Base-by-base conservation (phyloP, 1,284 basidiomycete genomes). In the Ustilago bromivora region DNA sequence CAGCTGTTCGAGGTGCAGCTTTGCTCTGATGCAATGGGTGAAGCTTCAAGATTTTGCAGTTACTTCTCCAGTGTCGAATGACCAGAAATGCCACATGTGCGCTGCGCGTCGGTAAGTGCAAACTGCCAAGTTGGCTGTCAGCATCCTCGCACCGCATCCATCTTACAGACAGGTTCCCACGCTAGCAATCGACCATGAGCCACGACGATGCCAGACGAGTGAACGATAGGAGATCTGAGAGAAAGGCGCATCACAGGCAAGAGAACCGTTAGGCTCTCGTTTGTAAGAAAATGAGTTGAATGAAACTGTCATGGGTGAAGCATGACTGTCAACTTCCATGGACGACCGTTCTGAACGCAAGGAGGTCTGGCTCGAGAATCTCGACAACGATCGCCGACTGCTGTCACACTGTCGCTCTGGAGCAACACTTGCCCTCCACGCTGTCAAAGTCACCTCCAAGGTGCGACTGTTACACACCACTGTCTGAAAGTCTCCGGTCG, bases 51-150 rank as follows among this genome's bases (percentile, higher is more conserved):
- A 46, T 19, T 19, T 46, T 13, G 6, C 49, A 19, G 49, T n/a
- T 13, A 7, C n/a, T 2, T 52, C 12, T 28, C 28, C 23, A 40
- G 34, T 34, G 46, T 53, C 40, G 15, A 38, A 31, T 19, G 43
- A 10, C 15, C 12, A 31, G n/a, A 56, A 65, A 58, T 65, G 49
- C 54, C 46, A 60, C 43, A 67, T 73, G 71, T 73, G 47, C 47
- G 66, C 61, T 73, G 71, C 71, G 71, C 66, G 71, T 73, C 66
- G 71, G 71, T 58, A 57, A 43, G 28, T 28, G 17, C 28, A 6
- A 34, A 19, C 17, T 43, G n/a, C 28, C 11, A 49, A 19, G 11
- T 32, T 32, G 10, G 11, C 28, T 32, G 49, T 32, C 9, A 17
- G n/a, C 32, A 51, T 46, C n/a, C 49, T 51, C 49, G 13, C 4